phyloP scores from a whole-genome alignment of 2,329 filamentous ascomycete species.

The Ascosphaera aggregata region DNA sequence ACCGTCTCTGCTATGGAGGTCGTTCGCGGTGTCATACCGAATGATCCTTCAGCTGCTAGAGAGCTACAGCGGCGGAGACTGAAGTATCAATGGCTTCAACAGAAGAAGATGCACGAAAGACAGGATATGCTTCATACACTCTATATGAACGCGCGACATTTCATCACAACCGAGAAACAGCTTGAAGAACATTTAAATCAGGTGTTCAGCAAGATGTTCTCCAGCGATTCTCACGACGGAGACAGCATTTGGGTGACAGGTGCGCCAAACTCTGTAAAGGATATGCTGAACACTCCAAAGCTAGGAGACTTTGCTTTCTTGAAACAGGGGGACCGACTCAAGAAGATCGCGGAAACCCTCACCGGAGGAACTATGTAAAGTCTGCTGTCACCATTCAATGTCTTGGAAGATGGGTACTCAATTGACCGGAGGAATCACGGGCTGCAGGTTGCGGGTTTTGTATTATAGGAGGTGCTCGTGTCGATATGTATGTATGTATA shows the following conservation, averaged over 20 bases:
- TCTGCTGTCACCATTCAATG: conserved; percentile 9
- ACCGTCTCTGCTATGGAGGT: conserved; percentile 30
- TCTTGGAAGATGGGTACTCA: too few species aligned
- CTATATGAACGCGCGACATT: conserved; percentile 69
- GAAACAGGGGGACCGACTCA: conserved; percentile 32
- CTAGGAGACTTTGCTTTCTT: conserved; percentile 15
- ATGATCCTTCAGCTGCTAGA: conserved; percentile 38
- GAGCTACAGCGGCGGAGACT: conserved; percentile 23
- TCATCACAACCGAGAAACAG: conserved; percentile 65
- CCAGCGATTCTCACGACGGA: conserved; percentile 18
- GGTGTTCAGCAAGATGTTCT: conserved; percentile 41
- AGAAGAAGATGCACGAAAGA: conserved; percentile 33
- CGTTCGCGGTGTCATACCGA: conserved; percentile 27
- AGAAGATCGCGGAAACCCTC: conserved; percentile 40
- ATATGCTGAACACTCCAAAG: conserved; percentile 11
- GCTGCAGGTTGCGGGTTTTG: too few species aligned
- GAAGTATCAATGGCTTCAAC: conserved; percentile 20
- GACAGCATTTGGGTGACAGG: conserved; percentile 29
- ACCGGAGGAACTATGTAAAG: conserved; percentile 34
- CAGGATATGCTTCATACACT: conserved; percentile 58
- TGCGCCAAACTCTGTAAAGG: conserved; percentile 19
- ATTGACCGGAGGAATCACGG: too few species aligned
- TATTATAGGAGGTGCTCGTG: too few species aligned
- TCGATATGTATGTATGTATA: too few species aligned
- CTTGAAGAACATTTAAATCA: conserved; percentile 49